Evolutionary conservation across 1,139 yeast species (phyloP).

Genomic region (Pichia sp.): DNA sequence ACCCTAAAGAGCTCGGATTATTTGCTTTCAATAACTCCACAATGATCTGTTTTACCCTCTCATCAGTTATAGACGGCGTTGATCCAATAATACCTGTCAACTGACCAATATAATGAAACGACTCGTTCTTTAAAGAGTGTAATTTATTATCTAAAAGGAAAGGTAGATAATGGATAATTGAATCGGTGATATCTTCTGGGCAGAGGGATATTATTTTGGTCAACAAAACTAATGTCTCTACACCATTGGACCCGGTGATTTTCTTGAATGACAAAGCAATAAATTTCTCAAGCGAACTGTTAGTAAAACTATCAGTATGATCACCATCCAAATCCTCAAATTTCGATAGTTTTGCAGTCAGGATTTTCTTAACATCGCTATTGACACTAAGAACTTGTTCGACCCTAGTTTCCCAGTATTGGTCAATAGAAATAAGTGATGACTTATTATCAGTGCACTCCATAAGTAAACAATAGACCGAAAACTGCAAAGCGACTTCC

Average conservation of each 20-base stretch:
- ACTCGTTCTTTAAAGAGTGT: constrained; percentile 29
- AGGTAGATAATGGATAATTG: constrained; percentile 15
- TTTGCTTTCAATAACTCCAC: constrained; percentile 9
- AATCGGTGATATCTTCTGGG: constrained; percentile 27
- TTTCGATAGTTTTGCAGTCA: constrained; percentile 25
- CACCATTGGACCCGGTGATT: constrained; percentile 9
- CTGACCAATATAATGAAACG: constrained; percentile 32
- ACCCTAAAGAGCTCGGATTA: constrained; percentile 27
- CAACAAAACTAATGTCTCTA: constrained; percentile 17
- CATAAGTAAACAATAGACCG: constrained; percentile 52
- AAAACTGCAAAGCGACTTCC: constrained; percentile 40
- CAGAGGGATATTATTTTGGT: constrained; percentile 22
- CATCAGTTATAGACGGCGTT: constrained; percentile 28
- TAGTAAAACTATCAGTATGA: constrained; percentile 10
- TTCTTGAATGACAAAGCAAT: constrained; percentile 13
- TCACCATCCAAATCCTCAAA: constrained; percentile 13
- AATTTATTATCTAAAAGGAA: constrained; percentile 17
- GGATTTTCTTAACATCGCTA: constrained; percentile 35
- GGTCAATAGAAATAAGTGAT: constrained; percentile 59
- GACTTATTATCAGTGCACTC: constrained; percentile 43
- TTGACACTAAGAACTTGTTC: constrained; percentile 70
- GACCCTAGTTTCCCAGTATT: constrained; percentile 64
- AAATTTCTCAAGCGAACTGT: constrained; percentile 12
- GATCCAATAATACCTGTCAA: constrained; percentile 51
- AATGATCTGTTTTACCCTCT: constrained; percentile 12